These are phyloP conservation scores for Monosporascus sp. DNA, from an alignment of 2,329 filamentous ascomycete genomes.

Conservation along the genomic window DNA sequence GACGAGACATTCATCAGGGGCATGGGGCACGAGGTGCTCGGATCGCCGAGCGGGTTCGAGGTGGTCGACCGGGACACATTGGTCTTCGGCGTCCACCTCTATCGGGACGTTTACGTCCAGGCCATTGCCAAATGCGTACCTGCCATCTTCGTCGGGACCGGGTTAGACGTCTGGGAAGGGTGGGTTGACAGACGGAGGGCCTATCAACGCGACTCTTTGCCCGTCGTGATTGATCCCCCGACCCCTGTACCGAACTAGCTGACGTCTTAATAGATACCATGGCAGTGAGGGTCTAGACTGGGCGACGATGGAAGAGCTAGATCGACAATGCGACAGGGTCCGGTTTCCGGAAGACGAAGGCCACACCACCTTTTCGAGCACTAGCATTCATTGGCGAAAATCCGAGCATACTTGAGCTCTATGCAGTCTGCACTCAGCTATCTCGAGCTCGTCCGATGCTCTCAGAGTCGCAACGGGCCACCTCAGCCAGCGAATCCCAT, in stretches of 20 bases:
- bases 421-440: too few relatives aligned
- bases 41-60: conserved; percentile 47
- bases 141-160: conserved; percentile 53
- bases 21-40: conserved; percentile 47
- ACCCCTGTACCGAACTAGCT: too few relatives aligned
- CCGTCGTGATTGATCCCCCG: too few relatives aligned
- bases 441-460: too few relatives aligned
- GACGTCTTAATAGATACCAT: conserved; percentile 5
- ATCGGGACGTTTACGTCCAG: conserved; percentile 45
- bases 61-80: conserved; percentile 43
- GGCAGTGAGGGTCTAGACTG: conserved; percentile 17
- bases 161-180: conserved; percentile 45
- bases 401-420: background rate
- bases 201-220: too few relatives aligned
- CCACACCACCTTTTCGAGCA: conserved; percentile 34
- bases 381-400: conserved; percentile 33
- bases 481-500: too few relatives aligned
- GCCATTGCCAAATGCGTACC: conserved; percentile 43
- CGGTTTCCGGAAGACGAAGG: conserved; percentile 33
- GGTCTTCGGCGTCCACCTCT: conserved; percentile 59
- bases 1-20: conserved; percentile 48
- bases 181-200: conserved; percentile 21
- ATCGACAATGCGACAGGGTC: conserved; percentile 24
- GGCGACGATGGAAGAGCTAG: conserved; percentile 27
- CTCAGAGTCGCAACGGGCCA: too few relatives aligned